These are phyloP conservation scores for Tieghemiomyces parasiticus DNA, from an alignment of 192 early-diverging fungal species.

Conservation along the genomic window DNA sequence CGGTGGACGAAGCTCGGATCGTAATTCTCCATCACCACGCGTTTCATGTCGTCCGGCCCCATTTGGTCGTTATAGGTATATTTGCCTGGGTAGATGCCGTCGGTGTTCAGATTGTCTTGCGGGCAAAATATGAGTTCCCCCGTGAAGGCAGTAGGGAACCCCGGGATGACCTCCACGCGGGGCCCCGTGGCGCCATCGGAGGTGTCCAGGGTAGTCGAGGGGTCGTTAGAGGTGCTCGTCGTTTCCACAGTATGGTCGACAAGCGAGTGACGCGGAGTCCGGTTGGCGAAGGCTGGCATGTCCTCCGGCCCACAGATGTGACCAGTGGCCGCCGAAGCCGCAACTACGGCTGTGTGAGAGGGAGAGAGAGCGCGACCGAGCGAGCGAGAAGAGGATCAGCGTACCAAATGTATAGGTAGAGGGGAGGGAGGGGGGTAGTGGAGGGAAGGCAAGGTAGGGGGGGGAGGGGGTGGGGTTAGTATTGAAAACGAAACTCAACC, in stretches of 20 bases:
- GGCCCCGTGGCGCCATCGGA: constrained; percentile 4
- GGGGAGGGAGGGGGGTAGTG: too few species aligned
- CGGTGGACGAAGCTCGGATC: constrained; percentile 68
- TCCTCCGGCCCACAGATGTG: constrained; percentile 49
- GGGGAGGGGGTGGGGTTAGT: too few species aligned
- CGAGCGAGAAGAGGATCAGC: too few species aligned
- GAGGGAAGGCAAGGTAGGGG: too few species aligned
- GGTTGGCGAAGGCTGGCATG: too few species aligned
- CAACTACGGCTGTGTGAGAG: constrained; percentile 91
- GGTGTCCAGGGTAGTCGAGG: constrained; percentile 13
- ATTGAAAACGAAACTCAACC: too few species aligned
- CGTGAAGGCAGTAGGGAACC: constrained; percentile 56
- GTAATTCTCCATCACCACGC: constrained; percentile 98
- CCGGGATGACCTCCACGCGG: constrained; percentile 28
- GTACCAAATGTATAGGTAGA: too few species aligned
- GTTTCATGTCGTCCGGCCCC: constrained; percentile 71
- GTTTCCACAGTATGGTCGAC: constrained; percentile 5
- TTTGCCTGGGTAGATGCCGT: constrained; percentile 96
- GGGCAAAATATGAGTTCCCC: constrained; percentile 84
- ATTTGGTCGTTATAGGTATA: constrained; percentile 98
- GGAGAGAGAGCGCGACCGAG: too few species aligned
- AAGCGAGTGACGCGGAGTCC: too few species aligned
- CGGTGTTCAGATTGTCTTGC: constrained; percentile 94
- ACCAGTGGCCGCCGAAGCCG: constrained; percentile 81
- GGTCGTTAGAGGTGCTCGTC: constrained; percentile 13